Percentiles rank a stretch among this genome's conserved stretches.
Conservation (phyloP, 805 yeast species). For the Saccharomycopsis selenospora region DNA sequence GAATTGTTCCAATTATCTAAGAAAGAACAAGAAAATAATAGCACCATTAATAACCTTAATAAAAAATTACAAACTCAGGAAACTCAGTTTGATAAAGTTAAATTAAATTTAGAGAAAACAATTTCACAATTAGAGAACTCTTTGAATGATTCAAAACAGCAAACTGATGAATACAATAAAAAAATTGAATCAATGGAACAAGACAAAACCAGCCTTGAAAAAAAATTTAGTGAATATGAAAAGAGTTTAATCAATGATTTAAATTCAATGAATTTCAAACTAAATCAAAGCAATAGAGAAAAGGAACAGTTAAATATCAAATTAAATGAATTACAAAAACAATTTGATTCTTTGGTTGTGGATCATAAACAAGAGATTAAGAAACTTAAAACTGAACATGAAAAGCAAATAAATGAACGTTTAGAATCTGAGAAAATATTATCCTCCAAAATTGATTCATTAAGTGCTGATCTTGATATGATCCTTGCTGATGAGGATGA, state of each 20-base stretch:
- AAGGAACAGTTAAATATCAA: constrained; percentile 11
- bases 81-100: constrained; percentile 32
- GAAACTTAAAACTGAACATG: constrained; percentile 25
- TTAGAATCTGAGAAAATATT: constrained; percentile 24
- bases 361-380: constrained; percentile 7
- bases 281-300: constrained; percentile 22
- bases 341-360: constrained; percentile 27
- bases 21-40: constrained; percentile 47
- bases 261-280: constrained; percentile 19
- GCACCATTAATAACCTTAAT: constrained; percentile 35
- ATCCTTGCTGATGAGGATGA: too few species aligned
- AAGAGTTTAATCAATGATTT: constrained; percentile 19
- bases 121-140: constrained; percentile 23
- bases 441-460: too few species aligned
- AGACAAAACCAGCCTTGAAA: constrained; percentile 24
- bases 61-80: constrained; percentile 32
- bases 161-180: constrained; percentile 17
- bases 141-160: constrained; percentile 19
- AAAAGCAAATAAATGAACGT: constrained; percentile 24
- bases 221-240: constrained; percentile 18
- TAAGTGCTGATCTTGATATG: too few species aligned
- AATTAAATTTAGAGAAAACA: constrained; percentile 22
- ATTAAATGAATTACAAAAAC: constrained; percentile 20
- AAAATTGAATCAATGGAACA: constrained; percentile 24
- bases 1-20: constrained; percentile 64